phyloP scores from a whole-genome alignment of 257 asterid genomes.

The Solanum gracilifrons region DNA sequence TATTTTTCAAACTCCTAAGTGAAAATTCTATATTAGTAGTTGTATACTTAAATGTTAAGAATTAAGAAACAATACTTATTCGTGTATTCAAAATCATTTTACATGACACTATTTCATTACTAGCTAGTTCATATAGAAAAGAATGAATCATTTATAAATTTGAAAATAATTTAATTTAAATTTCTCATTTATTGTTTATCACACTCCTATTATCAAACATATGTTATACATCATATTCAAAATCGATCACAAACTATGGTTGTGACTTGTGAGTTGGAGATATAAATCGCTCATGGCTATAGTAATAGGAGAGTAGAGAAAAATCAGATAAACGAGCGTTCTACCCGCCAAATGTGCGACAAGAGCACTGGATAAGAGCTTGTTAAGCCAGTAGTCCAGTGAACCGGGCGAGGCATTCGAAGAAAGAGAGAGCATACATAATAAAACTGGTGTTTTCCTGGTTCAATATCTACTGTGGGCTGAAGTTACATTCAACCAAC shows the following conservation, averaged over 20 bases:
- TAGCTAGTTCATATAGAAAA: too few species aligned
- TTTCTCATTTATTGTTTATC: background rate
- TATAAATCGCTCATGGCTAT: background rate
- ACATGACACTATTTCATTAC: background rate
- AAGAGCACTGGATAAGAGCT: too few species aligned
- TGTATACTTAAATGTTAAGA: background rate
- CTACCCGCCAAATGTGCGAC: background rate
- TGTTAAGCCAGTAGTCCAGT: background rate
- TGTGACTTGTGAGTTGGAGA: background rate
- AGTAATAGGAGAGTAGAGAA: background rate
- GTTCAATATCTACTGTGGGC: background rate
- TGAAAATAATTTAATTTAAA: too few species aligned
- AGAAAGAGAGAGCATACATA: background rate
- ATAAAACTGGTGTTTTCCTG: background rate
- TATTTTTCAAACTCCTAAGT: background rate
- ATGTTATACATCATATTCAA: background rate
- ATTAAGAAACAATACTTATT: too few species aligned
- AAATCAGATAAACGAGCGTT: too few species aligned
- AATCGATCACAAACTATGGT: too few species aligned
- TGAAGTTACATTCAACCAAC: background rate
- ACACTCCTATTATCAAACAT: background rate
- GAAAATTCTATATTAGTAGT: too few species aligned
- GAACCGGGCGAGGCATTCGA: background rate
- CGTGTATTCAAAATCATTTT: background rate
- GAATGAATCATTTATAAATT: background rate